Evolutionary conservation across 768 basidiomycete species (phyloP).

Genomic region (Amanita pseudoporphyria): DNA sequence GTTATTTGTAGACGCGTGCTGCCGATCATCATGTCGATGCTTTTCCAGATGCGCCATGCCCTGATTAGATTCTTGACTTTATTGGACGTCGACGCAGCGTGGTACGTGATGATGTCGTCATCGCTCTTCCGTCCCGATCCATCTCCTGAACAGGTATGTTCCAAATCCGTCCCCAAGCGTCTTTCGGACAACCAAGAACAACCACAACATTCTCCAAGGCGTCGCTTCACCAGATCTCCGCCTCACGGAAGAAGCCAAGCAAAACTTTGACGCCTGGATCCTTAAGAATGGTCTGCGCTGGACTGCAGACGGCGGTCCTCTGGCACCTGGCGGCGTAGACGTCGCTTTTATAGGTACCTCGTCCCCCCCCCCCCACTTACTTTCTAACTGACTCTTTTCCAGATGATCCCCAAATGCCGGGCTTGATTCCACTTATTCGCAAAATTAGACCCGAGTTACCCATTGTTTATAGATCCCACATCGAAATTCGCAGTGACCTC

Average conservation of each 20-base stretch:
- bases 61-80: slow-evolving; percentile 77
- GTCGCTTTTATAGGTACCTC: slow-evolving; percentile 77
- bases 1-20: slow-evolving; percentile 22
- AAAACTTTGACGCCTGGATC: slow-evolving; percentile 81
- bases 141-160: slow-evolving; percentile 60
- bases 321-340: slow-evolving; percentile 75
- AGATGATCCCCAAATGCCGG: slow-evolving; percentile 92
- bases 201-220: slow-evolving; percentile 92
- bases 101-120: slow-evolving; percentile 41
- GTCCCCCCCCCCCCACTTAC: slow-evolving; percentile 1
- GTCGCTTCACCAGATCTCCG: slow-evolving; percentile 74
- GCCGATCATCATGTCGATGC: slow-evolving; percentile 12
- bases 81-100: slow-evolving; percentile 74
- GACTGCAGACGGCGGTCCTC: slow-evolving; percentile 79
- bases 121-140: not conserved
- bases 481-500: slow-evolving; percentile 86
- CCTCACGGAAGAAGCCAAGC: slow-evolving; percentile 70
- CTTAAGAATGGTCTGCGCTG: slow-evolving; percentile 82
- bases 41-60: slow-evolving; percentile 80
- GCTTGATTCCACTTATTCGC: slow-evolving; percentile 87
- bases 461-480: slow-evolving; percentile 91
- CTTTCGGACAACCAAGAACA: slow-evolving; percentile 92
- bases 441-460: slow-evolving; percentile 77
- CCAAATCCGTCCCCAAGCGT: slow-evolving; percentile 84
- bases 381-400: not conserved